Conservation (phyloP, 352 stramenopile genomes). For the Pythium sp. region DNA sequence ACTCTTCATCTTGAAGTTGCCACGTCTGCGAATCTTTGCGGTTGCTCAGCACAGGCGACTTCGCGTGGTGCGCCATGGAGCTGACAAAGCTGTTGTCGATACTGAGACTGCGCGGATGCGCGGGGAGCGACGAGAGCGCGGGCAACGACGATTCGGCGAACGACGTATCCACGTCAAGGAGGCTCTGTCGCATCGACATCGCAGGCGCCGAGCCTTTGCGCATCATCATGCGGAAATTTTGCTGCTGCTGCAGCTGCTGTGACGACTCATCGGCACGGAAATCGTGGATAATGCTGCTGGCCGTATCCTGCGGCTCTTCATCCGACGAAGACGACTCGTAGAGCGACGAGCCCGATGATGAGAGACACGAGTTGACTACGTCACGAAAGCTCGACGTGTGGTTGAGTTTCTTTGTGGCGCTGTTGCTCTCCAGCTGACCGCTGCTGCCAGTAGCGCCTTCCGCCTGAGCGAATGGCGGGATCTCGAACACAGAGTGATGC, state of each 20-base stretch:
- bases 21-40: constrained; percentile 65
- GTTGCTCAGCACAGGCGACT: constrained; percentile 55
- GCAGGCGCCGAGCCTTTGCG: constrained; percentile 17
- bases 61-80: constrained; percentile 37
- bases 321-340: constrained; percentile 51
- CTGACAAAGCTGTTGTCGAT: constrained; percentile 37
- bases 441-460: neutral
- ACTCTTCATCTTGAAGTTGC: constrained; percentile 70
- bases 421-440: constrained; percentile 25
- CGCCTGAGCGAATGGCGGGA: constrained; percentile 21
- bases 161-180: constrained; percentile 31
- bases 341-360: constrained; percentile 51
- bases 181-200: constrained; percentile 17
- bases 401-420: constrained; percentile 21
- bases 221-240: constrained; percentile 23
- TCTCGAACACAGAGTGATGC: constrained; percentile 11
- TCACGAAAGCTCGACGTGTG: constrained; percentile 44
- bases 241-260: neutral
- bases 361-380: constrained; percentile 41
- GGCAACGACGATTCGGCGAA: constrained; percentile 50
- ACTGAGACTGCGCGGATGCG: constrained; percentile 38
- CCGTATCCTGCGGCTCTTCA: constrained; percentile 29
- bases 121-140: constrained; percentile 41
- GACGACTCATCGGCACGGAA: constrained; percentile 12
- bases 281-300: constrained; percentile 8